Evolutionary conservation across 2,329 filamentous ascomycete genomes (phyloP).

Genomic region (Phyllosticta citrichinensis): DNA sequence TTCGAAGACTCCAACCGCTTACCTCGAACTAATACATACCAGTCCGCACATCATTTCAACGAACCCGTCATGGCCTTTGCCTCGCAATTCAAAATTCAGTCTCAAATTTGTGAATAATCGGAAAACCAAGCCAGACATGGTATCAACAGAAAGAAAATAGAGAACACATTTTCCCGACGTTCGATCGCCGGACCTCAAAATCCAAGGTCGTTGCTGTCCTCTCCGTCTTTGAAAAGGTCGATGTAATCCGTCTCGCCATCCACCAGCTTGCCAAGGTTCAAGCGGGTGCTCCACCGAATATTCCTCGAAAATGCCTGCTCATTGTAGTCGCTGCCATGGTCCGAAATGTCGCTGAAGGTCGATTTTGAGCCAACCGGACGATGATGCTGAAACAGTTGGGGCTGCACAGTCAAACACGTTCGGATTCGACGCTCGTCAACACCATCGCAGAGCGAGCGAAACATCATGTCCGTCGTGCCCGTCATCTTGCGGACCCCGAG

Average conservation of each 20-base stretch:
- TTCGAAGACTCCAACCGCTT: no score
- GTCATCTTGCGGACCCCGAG: conserved; percentile 16
- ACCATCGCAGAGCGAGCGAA: conserved; percentile 22
- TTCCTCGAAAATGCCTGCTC: conserved; percentile 14
- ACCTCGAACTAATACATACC: no score
- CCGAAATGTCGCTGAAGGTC: conserved; percentile 16
- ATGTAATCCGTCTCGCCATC: conserved; percentile 13
- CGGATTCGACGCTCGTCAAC: conserved; percentile 11
- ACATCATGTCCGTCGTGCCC: conserved; percentile 25
- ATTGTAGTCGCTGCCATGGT: conserved; percentile 14
- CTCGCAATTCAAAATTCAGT: no score
- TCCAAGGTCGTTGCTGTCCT: not conserved
- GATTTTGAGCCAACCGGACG: conserved; percentile 12
- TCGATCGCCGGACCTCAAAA: not conserved
- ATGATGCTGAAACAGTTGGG: conserved; percentile 18
- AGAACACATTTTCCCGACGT: no score
- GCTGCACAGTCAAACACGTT: conserved; percentile 20
- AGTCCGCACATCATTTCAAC: no score
- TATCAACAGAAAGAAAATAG: no score
- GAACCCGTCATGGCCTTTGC: no score
- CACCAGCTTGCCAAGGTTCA: conserved; percentile 16
- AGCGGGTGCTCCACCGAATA: conserved; percentile 18
- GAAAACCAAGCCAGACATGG: no score
- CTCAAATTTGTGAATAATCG: no score
- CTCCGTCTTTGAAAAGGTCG: conserved; percentile 5